Evolutionary conservation across 129 eudicot genomes (phyloP).

Genomic region (Artemisia tridentata): DNA sequence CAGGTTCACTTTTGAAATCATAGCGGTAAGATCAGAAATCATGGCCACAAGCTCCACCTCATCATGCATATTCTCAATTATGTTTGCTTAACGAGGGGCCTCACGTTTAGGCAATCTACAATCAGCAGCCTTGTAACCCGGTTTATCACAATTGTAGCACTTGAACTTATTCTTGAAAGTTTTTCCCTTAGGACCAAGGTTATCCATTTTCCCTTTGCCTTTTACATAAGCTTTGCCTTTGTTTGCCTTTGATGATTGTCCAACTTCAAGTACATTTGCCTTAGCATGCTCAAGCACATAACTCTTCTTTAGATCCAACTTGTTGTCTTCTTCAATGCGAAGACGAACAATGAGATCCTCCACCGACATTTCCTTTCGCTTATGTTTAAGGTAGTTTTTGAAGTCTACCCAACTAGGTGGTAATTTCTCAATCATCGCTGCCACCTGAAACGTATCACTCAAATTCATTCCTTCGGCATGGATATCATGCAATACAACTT

Average conservation of each 20-base stretch:
- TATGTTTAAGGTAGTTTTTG: background rate
- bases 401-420: background rate
- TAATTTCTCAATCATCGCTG: background rate
- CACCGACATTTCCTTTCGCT: background rate
- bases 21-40: background rate
- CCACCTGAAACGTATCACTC: background rate
- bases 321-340: conserved; percentile 1
- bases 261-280: background rate
- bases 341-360: background rate
- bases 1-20: background rate
- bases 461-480: background rate
- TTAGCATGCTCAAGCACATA: background rate
- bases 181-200: background rate
- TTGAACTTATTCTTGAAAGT: conserved; percentile 10
- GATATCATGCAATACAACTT: background rate
- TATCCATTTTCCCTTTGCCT: background rate
- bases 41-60: background rate
- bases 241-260: background rate
- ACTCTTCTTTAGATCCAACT: background rate
- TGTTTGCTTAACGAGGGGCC: background rate
- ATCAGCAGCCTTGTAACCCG: conserved; percentile 1
- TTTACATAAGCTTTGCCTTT: background rate
- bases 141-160: background rate
- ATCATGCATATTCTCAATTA: background rate
- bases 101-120: background rate